Percentiles rank a stretch among this genome's conserved stretches.
Evolutionary conservation across 2,329 filamentous ascomycete genomes (phyloP).

Genomic region (Cercospora sojina): DNA sequence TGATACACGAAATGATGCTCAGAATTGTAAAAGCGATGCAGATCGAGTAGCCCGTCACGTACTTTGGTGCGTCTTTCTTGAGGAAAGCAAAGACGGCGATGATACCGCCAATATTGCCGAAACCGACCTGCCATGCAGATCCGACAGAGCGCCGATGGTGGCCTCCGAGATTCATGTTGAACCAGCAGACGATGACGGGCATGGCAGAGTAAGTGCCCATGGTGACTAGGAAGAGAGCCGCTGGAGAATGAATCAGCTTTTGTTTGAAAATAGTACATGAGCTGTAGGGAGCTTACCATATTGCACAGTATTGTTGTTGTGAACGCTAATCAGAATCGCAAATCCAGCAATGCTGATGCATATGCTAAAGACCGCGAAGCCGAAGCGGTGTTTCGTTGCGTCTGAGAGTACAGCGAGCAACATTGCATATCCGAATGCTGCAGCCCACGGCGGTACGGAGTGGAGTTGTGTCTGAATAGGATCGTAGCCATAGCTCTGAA

Average conservation of each 20-base stretch:
- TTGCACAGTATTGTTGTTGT: conserved; percentile 64
- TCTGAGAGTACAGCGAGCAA: conserved; percentile 71
- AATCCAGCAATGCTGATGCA: conserved; percentile 71
- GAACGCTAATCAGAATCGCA: conserved; percentile 68
- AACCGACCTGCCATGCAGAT: conserved; percentile 53
- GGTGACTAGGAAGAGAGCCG: conserved; percentile 20
- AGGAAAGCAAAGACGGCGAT: conserved; percentile 54
- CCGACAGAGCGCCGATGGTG: conserved; percentile 53
- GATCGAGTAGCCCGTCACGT: conserved; percentile 72
- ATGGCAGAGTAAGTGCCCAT: conserved; percentile 45
- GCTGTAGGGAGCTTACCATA: no score
- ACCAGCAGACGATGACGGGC: conserved; percentile 83
- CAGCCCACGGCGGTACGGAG: conserved; percentile 62
- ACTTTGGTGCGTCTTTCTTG: conserved; percentile 63
- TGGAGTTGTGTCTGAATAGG: conserved; percentile 55
- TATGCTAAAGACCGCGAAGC: conserved; percentile 69
- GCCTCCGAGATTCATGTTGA: conserved; percentile 82
- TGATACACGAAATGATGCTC: conserved; percentile 59
- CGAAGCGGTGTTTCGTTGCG: conserved; percentile 67
- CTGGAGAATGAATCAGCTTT: no score
- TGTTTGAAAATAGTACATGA: no score
- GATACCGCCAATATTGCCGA: conserved; percentile 53
- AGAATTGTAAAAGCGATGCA: conserved; percentile 71
- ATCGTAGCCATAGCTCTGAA: conserved; percentile 52
- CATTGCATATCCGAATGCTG: conserved; percentile 78